A percentile compares a stretch with the other conserved stretches of the same genome.
Evolutionary conservation across 306 rosid genomes (phyloP).

Genomic region (Crotalaria pallida): DNA sequence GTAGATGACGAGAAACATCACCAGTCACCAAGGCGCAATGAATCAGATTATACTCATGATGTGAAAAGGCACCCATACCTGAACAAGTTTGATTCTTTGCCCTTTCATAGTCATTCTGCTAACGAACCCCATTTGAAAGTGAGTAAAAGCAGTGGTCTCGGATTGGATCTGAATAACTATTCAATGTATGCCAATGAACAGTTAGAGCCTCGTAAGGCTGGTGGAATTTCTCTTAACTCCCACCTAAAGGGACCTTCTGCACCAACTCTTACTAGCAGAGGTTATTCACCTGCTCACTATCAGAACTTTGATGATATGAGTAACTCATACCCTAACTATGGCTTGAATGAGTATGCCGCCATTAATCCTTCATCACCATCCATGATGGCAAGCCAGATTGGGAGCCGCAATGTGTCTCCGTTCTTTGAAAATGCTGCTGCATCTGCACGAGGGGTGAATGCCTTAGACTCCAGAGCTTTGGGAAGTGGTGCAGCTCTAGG

Average conservation of each 20-base stretch:
- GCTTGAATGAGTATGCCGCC: conserved; percentile 57
- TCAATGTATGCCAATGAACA: conserved; percentile 41
- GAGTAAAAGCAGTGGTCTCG: conserved; percentile 44
- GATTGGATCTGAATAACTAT: conserved; percentile 38
- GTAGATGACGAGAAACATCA: conserved; percentile 50
- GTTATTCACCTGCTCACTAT: conserved; percentile 48
- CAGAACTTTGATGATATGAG: conserved; percentile 62
- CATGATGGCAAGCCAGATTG: conserved; percentile 66
- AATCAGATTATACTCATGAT: conserved; percentile 26
- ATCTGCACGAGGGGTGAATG: conserved; percentile 47
- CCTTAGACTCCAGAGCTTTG: conserved; percentile 58
- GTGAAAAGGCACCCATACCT: conserved; percentile 44
- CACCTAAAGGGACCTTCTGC: conserved; percentile 58
- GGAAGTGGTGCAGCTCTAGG: conserved; percentile 64
- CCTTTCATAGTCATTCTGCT: conserved; percentile 32
- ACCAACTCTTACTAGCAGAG: conserved; percentile 52
- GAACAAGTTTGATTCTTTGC: conserved; percentile 57
- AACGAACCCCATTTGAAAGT: conserved; percentile 39
- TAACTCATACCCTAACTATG: conserved; percentile 51
- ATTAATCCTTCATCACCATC: conserved; percentile 62
- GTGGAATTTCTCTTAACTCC: conserved; percentile 41
- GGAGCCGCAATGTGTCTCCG: conserved; percentile 61
- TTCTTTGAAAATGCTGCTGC: conserved; percentile 63
- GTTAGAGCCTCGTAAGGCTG: conserved; percentile 40
- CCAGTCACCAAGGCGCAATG: conserved; percentile 42